Evolutionary conservation across 2,329 filamentous ascomycete genomes (phyloP), one percentile per base, ranked within the genome.

Genomic region (Fusarium liriodendri): DNA sequence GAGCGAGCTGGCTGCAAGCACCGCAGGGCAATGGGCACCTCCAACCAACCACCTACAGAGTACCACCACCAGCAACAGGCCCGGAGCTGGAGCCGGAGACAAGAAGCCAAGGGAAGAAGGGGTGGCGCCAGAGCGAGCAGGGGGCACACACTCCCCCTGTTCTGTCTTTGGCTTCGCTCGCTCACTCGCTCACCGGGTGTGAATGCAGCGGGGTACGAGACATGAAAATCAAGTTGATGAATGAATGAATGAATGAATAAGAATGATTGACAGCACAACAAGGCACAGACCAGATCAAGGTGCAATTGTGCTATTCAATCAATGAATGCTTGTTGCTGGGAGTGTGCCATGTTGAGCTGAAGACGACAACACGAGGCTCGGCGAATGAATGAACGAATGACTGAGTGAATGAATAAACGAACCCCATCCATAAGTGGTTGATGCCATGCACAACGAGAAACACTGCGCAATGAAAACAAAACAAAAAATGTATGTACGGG

Each of bases 11-110:
- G 27, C 33, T 59, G 45, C 59, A 63, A 62, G 64, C 66, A 66
- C 57, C 37, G 13, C 57, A 60, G 57, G 40, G 38, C 40, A 45
- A 61, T 35, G 38, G 58, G 29, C 27, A 35, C 58, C 32, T 35
- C 27, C 58, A 64, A 45, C 50, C 64, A 58, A 58, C 55, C 33
- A 58, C 55, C 35, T 40, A 25, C 55, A 27, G 14, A 37, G 40
- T 32, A 61, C 63, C 63, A 64, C 67, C 62, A 76, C 67, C 67
- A 71, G 65, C 71, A 71, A 57, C 37, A 38, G 71, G 66, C 67
- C 55, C 71, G 75, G 75, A 75, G 69, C 73, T 76, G 73, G 75
- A 76, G 66, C 75, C 71, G 71, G 75, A 72, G 66, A 66, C 52
- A 72, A 64, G 66, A 65, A n/a, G 63, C 33, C 52, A 67, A 72